Base-by-base conservation (phyloP, 2,329 filamentous ascomycete genomes). In the Septoria petroselini region DNA sequence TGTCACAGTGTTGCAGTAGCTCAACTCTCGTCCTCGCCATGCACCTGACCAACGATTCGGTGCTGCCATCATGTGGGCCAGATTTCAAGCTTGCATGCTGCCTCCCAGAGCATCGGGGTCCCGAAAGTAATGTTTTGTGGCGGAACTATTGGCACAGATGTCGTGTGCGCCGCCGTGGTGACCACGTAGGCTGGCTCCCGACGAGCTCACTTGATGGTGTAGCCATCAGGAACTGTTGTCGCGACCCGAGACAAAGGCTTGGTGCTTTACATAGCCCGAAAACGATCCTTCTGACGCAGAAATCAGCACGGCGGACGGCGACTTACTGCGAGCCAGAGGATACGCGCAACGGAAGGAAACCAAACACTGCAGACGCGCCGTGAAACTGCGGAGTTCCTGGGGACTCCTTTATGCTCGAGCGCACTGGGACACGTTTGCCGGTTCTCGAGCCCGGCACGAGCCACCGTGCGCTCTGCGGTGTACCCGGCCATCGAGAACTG, bases 11-110 rank as follows among this genome's bases (percentile, higher is more conserved):
- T 48, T 48, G 31, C 43, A 47, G 25, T 39, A 52, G 37, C 48
- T 49, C 55, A 29, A 49, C 56, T 56, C 45, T 58, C 53, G 55
- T 58, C 41, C 34, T 49, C 43, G 49, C 43, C 51, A 48, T 51
- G 51, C 52, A 53, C 29, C 39, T 41, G 31, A 21, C 23, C 40
- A 41, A 37, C 27, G 41, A 37, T 33, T 56, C 45, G 55, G 48
- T 17, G 43, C 41, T 27, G 48, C 53, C 53, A 50, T 45, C 41
- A 33, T 34, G 50, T 41, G 41, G 49, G 43, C 45, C 45, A 54
- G 52, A 46, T 27, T 41, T 39, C 51, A 41, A 51, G 41, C 37
- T 43, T 52, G 45, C 48, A 41, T 43, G 50, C 37, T 50, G 53
- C 53, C 41, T 43, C 35, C 54, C 54, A 54, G 31, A 45, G 41